Percentiles rank a stretch among this genome's conserved stretches.
Evolutionary conservation across 225 moss, liverwort and hornwort species (phyloP).

Genomic region (Polytrichum formosum): DNA sequence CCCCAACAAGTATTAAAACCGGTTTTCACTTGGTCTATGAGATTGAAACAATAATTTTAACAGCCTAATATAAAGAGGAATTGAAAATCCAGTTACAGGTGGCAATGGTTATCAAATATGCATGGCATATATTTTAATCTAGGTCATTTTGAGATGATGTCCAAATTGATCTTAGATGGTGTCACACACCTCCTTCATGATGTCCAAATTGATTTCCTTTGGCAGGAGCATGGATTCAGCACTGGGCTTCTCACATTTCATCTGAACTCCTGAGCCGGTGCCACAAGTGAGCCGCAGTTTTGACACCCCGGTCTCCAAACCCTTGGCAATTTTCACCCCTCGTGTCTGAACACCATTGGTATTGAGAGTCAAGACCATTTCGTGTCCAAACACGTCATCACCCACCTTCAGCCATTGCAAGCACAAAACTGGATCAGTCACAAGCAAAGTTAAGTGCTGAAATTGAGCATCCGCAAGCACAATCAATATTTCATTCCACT

Average conservation of each 20-base stretch:
- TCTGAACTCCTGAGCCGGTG: conserved; percentile 55
- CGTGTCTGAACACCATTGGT: conserved; percentile 86
- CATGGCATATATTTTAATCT: no score
- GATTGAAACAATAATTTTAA: no score
- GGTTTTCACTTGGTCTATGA: no score
- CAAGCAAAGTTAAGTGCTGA: background rate
- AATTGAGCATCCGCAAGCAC: background rate
- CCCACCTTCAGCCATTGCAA: conserved; percentile 46
- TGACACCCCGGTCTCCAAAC: conserved; percentile 72
- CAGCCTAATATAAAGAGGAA: no score
- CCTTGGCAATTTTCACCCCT: conserved; percentile 64
- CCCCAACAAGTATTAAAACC: no score
- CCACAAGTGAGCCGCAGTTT: conserved; percentile 62
- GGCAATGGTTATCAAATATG: no score
- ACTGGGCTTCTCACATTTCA: conserved; percentile 75
- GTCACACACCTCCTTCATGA: conserved; percentile 69
- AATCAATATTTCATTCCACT: background rate
- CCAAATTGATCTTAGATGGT: background rate
- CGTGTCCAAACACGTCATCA: conserved; percentile 67
- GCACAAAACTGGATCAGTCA: background rate
- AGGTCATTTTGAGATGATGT: background rate
- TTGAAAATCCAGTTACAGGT: no score
- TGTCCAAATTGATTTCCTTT: conserved; percentile 69
- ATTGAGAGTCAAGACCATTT: conserved; percentile 68
- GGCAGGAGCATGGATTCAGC: conserved; percentile 53